phyloP scores from a whole-genome alignment of 192 early-diverging fungal species.

The Funneliformis mosseae region DNA sequence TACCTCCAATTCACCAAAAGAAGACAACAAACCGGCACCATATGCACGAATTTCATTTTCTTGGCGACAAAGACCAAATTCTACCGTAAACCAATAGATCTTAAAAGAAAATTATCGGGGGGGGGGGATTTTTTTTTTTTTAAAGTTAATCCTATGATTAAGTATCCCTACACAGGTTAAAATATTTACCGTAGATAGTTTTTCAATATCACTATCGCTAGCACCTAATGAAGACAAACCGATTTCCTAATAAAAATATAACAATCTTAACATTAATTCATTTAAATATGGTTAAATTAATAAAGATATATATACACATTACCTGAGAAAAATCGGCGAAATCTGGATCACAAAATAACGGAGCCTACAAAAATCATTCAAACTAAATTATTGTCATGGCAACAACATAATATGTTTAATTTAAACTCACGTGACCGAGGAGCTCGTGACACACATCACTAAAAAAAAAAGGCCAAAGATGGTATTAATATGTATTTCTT shows the following conservation, averaged over 20 bases:
- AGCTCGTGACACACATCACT: constrained; percentile 94
- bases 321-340: constrained; percentile 90
- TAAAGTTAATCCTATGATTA: not conserved
- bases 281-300: not conserved
- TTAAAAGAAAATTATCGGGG: constrained; percentile 13
- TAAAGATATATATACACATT: not conserved
- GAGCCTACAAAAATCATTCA: constrained; percentile 34
- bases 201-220: constrained; percentile 88
- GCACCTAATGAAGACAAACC: constrained; percentile 92
- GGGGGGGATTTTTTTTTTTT: too few relatives aligned
- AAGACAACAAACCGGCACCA: constrained; percentile 90
- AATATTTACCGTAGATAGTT: constrained; percentile 72
- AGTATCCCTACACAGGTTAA: too few relatives aligned
- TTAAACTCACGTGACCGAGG: constrained; percentile 78
- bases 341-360: constrained; percentile 78
- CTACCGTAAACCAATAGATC: constrained; percentile 92
- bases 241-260: constrained; percentile 59
- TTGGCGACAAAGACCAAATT: constrained; percentile 88
- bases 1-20: constrained; percentile 90
- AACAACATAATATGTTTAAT: not conserved
- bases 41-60: constrained; percentile 78
- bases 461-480: not conserved
- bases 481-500: not conserved
- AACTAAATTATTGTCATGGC: not conserved
- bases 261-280: not conserved